Evolutionary conservation across 1,139 yeast species (phyloP).

Genomic region (Diutina catenulata): DNA sequence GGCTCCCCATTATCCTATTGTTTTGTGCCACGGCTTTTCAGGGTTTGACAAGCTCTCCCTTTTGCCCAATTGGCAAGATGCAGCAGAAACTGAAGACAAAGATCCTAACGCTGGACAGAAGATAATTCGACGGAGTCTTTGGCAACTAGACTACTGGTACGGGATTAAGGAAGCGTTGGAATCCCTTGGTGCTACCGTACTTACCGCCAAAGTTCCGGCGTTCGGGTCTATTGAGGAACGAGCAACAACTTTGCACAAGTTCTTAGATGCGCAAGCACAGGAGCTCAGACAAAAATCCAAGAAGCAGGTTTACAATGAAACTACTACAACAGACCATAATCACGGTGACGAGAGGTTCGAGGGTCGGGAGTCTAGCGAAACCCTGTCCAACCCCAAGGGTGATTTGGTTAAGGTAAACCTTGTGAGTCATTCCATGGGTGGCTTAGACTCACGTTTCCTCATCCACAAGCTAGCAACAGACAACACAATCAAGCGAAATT

Average conservation of each 20-base stretch:
- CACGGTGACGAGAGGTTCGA: background rate
- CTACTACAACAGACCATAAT: background rate
- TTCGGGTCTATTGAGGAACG: conserved; percentile 66
- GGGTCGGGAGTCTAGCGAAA: conserved; percentile 6
- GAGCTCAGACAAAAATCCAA: conserved; percentile 17
- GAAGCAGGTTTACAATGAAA: conserved; percentile 8
- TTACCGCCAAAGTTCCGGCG: conserved; percentile 73
- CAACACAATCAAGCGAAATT: conserved; percentile 17
- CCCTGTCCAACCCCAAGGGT: conserved; percentile 13
- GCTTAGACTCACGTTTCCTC: conserved; percentile 70
- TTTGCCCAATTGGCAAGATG: conserved; percentile 11
- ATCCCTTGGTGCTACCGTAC: conserved; percentile 51
- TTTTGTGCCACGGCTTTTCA: conserved; percentile 74
- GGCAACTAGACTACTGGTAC: conserved; percentile 56
- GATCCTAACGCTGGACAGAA: conserved; percentile 11
- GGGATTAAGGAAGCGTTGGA: conserved; percentile 60
- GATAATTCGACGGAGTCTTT: conserved; percentile 11
- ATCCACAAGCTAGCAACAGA: conserved; percentile 40
- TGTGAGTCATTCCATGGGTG: conserved; percentile 95
- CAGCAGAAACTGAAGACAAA: conserved; percentile 9
- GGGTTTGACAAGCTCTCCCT: conserved; percentile 60
- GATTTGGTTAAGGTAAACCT: conserved; percentile 42
- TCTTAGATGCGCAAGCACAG: conserved; percentile 33
- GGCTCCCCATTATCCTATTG: conserved; percentile 48
- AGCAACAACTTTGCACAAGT: conserved; percentile 45